These are phyloP conservation scores for Elaeis oleifera DNA, from an alignment of 202 grass and related monocot genomes.

Conservation along the genomic window DNA sequence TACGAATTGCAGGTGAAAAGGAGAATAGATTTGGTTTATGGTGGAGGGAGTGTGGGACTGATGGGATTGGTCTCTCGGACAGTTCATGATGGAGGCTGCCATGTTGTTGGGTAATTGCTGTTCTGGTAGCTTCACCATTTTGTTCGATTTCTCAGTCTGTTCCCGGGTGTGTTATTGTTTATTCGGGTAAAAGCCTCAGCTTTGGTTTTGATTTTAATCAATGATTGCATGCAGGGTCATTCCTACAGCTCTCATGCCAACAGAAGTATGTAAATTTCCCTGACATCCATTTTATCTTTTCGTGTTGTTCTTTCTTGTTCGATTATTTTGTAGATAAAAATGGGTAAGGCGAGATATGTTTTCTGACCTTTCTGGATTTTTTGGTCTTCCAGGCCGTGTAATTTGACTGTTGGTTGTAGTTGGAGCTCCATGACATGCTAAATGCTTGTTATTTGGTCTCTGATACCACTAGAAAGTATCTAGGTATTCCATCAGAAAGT, in stretches of 20 bases:
- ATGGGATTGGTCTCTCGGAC: constrained; percentile 97
- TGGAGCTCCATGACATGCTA: no score
- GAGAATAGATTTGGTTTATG: constrained; percentile 84
- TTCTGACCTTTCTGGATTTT: no score
- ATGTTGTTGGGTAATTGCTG: constrained; percentile 53
- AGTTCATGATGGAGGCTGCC: constrained; percentile 74
- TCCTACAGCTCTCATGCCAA: constrained; percentile 81
- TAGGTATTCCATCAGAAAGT: no score
- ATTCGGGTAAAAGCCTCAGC: neutral
- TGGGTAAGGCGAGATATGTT: no score
- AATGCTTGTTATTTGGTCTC: no score
- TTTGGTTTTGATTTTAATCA: constrained; percentile 13
- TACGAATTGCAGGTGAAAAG: constrained; percentile 47
- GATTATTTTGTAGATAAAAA: no score
- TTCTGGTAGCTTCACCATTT: neutral
- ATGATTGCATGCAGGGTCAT: constrained; percentile 64
- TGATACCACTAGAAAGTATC: no score
- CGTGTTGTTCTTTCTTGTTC: neutral
- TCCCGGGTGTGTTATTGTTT: no score
- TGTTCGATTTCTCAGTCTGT: neutral
- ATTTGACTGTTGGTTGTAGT: no score
- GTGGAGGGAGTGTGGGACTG: constrained; percentile 87
- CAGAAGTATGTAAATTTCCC: constrained; percentile 47
- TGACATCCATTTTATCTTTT: neutral
- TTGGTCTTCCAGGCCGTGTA: no score